Evolutionary conservation across 805 yeast genomes (phyloP), one percentile per base, ranked within the genome.

Genomic region (Lachancea sp.): DNA sequence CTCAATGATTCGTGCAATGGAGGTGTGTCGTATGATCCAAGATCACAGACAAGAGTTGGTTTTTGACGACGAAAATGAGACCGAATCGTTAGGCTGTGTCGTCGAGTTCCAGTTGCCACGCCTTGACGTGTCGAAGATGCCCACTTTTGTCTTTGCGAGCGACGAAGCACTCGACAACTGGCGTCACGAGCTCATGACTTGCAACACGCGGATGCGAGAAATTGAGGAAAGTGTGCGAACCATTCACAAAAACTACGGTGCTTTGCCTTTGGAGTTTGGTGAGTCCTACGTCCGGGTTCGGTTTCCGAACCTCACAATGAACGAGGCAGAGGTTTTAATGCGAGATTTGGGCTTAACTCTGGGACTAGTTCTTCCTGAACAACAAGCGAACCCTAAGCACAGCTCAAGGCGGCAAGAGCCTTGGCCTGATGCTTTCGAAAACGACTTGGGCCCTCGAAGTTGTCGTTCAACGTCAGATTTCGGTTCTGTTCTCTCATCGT

Each of bases 261-360:
- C 80, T 49, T 74, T 80, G 51, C 88, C 85, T 8, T 68, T 83
- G 44, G 69, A 78, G 38, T 63, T 75, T 44, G 70, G 69, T 38
- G 56, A 64, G 32, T 59, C 65, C 11, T 65, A 70, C 26, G 62
- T 79, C 42, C 67, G 82, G 51, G 77, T 82, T 12, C 82, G 77
- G 58, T 85, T 87, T 66, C 88, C 91, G 29, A 85, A 83, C 58
- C 73, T 83, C 48, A 87, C 83, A 48, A 63, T 72, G 6, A 67
- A 60, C 5, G 78, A 78, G 52, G 75, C 85, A 53, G 82, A 81
- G 53, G 49, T 51, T 17, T 62, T 85, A 48, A 63, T 84, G 48
- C 58, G 70, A 33, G 93, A 84, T 36, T 69, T 77, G 48, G 83
- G 77, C 19, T 76, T 85, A 6, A 59, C 74, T 1, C 70, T 74